Conservation (phyloP, 2,329 filamentous ascomycete genomes). For the Dothideomycetes sp. region DNA sequence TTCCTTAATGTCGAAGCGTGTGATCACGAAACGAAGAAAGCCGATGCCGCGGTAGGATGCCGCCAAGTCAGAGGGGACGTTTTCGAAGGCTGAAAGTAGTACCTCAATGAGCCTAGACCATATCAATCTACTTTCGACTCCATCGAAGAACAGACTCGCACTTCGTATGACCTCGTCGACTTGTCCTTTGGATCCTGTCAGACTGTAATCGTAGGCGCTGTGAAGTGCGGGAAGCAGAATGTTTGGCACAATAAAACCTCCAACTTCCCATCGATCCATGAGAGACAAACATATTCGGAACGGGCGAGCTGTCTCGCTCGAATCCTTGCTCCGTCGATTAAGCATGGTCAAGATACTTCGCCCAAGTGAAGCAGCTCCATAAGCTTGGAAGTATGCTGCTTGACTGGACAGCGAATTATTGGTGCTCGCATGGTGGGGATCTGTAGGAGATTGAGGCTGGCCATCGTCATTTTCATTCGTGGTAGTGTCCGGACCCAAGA, state of each 20-base stretch:
- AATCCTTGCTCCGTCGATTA: constrained; percentile 39
- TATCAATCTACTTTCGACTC: constrained; percentile 86
- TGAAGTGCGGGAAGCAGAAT: constrained; percentile 79
- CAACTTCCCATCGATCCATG: constrained; percentile 98
- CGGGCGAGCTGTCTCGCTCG: constrained; percentile 65
- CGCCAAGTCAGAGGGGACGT: constrained; percentile 50
- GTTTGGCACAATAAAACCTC: constrained; percentile 74
- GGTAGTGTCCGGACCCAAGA: constrained; percentile 65
- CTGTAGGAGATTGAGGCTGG: constrained; percentile 13
- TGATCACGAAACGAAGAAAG: constrained; percentile 69
- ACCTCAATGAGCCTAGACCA: constrained; percentile 39
- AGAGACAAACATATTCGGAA: constrained; percentile 88
- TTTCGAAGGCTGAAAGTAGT: constrained; percentile 6
- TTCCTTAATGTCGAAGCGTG: constrained; percentile 85
- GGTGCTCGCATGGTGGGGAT: constrained; percentile 21
- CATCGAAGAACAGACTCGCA: constrained; percentile 93
- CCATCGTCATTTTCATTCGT: constrained; percentile 20
- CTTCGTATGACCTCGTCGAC: constrained; percentile 83
- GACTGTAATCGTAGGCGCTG: constrained; percentile 67
- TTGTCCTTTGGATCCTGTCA: constrained; percentile 53
- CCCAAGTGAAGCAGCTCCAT: constrained; percentile 64
- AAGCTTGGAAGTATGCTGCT: constrained; percentile 63
- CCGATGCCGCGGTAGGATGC: constrained; percentile 48
- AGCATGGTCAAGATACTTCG: constrained; percentile 70
- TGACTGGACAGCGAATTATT: constrained; percentile 47